These are phyloP conservation scores for Garcia nutans DNA, from an alignment of 345 rosid genomes.

Conservation along the genomic window DNA sequence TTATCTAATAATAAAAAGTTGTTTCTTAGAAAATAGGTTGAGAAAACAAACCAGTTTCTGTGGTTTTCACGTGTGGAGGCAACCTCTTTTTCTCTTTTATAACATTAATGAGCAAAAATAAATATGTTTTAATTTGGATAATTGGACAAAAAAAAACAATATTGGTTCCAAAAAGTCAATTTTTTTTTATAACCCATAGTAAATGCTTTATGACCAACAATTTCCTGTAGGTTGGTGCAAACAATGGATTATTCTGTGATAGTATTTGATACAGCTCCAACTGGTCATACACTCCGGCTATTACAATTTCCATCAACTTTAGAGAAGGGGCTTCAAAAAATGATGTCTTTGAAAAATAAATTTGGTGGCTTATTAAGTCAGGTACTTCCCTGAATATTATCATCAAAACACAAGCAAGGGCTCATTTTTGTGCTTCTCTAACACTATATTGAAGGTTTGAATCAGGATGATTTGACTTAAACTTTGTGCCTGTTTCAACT, in stretches of 20 bases:
- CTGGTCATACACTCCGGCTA: constrained; percentile 94
- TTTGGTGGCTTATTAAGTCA: constrained; percentile 92
- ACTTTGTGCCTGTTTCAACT: not conserved
- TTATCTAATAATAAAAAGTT: too few relatives aligned
- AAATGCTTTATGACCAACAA: constrained; percentile 6
- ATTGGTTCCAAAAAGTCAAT: too few relatives aligned
- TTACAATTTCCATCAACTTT: constrained; percentile 92
- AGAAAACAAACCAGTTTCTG: too few relatives aligned
- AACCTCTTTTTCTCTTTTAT: too few relatives aligned
- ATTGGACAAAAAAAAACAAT: too few relatives aligned
- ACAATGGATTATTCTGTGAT: constrained; percentile 96
- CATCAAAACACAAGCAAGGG: not conserved
- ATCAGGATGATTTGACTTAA: not conserved
- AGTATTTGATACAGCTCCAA: constrained; percentile 98
- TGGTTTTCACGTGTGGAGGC: too few relatives aligned
- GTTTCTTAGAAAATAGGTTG: too few relatives aligned
- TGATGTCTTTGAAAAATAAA: constrained; percentile 85
- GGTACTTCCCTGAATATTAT: constrained; percentile 39
- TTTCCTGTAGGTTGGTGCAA: constrained; percentile 75
- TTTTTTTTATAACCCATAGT: not conserved
- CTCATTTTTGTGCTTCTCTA: not conserved
- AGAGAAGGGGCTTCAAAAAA: constrained; percentile 89
- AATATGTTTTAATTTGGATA: too few relatives aligned
- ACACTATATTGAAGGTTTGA: not conserved
- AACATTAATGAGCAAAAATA: too few relatives aligned